Evolutionary conservation across 768 basidiomycete genomes (phyloP).

Genomic region (Amylocystis lapponica): DNA sequence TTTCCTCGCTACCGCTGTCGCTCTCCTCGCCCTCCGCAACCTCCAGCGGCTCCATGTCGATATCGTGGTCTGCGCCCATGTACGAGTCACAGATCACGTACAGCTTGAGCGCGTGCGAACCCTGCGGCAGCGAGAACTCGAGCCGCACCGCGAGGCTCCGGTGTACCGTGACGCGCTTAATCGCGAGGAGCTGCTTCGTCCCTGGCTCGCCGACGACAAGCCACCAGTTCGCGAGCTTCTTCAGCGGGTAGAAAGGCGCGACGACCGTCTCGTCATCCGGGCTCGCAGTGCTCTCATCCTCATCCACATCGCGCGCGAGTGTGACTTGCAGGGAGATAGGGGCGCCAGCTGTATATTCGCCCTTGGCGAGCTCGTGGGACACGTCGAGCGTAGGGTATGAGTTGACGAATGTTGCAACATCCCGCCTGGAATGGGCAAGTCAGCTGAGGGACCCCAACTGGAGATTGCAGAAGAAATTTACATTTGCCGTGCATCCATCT

Average conservation of each 20-base stretch:
- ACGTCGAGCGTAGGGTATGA: slow-evolving; percentile 97
- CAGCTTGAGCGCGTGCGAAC: slow-evolving; percentile 74
- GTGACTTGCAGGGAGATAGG: slow-evolving; percentile 79
- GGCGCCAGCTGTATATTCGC: slow-evolving; percentile 78
- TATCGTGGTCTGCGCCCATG: slow-evolving; percentile 88
- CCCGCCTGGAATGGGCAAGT: slow-evolving; percentile 51
- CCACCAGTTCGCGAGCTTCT: slow-evolving; percentile 97
- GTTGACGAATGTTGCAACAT: slow-evolving; percentile 94
- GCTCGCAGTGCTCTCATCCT: slow-evolving; percentile 50
- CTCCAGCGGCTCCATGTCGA: slow-evolving; percentile 73
- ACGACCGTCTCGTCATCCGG: slow-evolving; percentile 76
- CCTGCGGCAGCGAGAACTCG: slow-evolving; percentile 85
- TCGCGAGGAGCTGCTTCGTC: slow-evolving; percentile 76
- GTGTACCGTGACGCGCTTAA: slow-evolving; percentile 82
- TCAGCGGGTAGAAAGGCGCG: slow-evolving; percentile 89
- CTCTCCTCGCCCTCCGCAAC: slow-evolving; percentile 90
- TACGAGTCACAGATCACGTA: slow-evolving; percentile 94
- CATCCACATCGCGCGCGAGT: slow-evolving; percentile 67
- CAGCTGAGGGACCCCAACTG: background rate
- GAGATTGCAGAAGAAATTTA: slow-evolving; percentile 32
- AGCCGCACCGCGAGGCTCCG: slow-evolving; percentile 75
- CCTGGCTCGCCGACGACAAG: slow-evolving; percentile 84
- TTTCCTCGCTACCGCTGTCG: slow-evolving; percentile 68
- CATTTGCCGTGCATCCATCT: slow-evolving; percentile 86
- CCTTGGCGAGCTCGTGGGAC: slow-evolving; percentile 76